Conservation (phyloP, 2,329 filamentous ascomycete genomes). For the Colletotrichum camelliae region DNA sequence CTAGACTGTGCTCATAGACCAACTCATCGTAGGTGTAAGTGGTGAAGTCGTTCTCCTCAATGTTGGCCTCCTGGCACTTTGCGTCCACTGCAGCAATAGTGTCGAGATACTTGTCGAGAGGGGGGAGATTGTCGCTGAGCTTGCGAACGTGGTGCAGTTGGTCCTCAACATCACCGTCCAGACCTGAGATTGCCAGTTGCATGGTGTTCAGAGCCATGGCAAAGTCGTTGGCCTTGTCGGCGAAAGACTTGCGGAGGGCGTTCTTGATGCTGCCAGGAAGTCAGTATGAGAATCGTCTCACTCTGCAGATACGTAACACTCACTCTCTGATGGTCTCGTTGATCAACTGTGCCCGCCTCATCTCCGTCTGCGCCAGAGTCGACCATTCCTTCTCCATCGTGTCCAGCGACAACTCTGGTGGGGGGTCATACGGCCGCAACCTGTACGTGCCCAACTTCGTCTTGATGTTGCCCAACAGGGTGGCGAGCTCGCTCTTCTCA, state of each 20-base stretch:
- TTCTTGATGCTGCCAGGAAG: conserved; percentile 80
- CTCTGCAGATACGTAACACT: conserved; percentile 37
- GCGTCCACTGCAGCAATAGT: conserved; percentile 86
- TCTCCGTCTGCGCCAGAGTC: conserved; percentile 80
- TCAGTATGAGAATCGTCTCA: conserved; percentile 34
- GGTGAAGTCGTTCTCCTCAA: conserved; percentile 99
- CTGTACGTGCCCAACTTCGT: conserved; percentile 97
- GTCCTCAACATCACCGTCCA: conserved; percentile 96
- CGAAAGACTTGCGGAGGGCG: conserved; percentile 87
- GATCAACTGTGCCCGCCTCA: conserved; percentile 88
- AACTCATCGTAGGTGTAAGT: conserved; percentile 98
- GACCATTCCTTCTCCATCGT: conserved; percentile 85
- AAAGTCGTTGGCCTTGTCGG: conserved; percentile 98
- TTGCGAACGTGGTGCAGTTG: conserved; percentile 87
- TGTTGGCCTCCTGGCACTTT: conserved; percentile 94
- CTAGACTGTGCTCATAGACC: conserved; percentile 88
- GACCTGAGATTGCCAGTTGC: conserved; percentile 91
- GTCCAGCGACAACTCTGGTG: conserved; percentile 80
- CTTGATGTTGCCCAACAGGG: conserved; percentile 96
- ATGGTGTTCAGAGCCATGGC: conserved; percentile 94
- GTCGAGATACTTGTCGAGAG: conserved; percentile 88
- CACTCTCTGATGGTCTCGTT: conserved; percentile 97
- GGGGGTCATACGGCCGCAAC: conserved; percentile 88
- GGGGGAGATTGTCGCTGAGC: conserved; percentile 83
- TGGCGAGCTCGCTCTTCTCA: conserved; percentile 94